These are phyloP conservation scores for Pseudogymnoascus sp. DNA, from an alignment of 2,329 filamentous ascomycete genomes.

Conservation along the genomic window DNA sequence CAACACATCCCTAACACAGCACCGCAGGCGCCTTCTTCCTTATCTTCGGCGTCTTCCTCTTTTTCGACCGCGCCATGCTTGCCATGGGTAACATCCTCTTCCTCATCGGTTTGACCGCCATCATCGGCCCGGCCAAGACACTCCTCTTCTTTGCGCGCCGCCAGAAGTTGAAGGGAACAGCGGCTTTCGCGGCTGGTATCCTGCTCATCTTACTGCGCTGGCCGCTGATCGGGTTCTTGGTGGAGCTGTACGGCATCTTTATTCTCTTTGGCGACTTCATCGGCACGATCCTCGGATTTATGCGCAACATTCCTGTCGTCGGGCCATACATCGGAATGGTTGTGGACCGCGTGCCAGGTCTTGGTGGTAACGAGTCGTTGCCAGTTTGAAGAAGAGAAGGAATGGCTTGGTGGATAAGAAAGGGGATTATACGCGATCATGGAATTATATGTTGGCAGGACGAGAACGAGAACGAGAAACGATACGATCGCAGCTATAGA, in stretches of 20 bases:
- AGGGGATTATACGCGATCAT: neutral
- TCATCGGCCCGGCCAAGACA: slow-evolving; percentile 89
- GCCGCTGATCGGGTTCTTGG: slow-evolving; percentile 81
- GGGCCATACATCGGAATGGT: slow-evolving; percentile 74
- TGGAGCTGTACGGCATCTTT: slow-evolving; percentile 89
- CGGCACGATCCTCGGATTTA: slow-evolving; percentile 82
- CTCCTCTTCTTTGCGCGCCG: slow-evolving; percentile 87
- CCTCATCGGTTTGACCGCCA: slow-evolving; percentile 89
- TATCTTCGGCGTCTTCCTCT: slow-evolving; percentile 86
- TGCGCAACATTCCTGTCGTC: slow-evolving; percentile 73
- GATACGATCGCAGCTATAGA: slow-evolving; percentile 8
- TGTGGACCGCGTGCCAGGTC: slow-evolving; percentile 63
- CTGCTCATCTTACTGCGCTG: slow-evolving; percentile 79
- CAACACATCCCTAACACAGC: neutral
- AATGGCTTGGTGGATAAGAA: neutral
- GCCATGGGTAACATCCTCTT: slow-evolving; percentile 99
- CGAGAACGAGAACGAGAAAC: neutral
- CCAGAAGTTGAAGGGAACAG: slow-evolving; percentile 87
- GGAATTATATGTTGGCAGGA: neutral
- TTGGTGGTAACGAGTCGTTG: slow-evolving; percentile 65
- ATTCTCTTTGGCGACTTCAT: slow-evolving; percentile 95
- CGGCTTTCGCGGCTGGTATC: slow-evolving; percentile 78
- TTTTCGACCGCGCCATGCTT: slow-evolving; percentile 96
- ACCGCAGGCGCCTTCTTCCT: slow-evolving; percentile 85
- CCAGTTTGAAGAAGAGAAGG: slow-evolving; percentile 50